These are phyloP conservation scores for Hippophae tibetana DNA, from an alignment of 306 rosid species.

Conservation along the genomic window DNA sequence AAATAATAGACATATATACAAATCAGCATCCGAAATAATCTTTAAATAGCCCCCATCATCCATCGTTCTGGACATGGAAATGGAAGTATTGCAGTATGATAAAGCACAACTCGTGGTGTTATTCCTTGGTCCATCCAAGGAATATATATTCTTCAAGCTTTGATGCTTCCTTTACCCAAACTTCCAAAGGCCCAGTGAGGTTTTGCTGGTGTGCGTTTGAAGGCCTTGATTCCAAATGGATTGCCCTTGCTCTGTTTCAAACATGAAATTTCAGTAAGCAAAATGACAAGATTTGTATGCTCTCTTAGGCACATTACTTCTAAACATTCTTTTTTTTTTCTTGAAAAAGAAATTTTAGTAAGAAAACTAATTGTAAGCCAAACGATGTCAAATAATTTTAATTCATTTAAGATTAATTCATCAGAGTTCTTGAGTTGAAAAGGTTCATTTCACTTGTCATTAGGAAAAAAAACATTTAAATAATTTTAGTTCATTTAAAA, in stretches of 20 bases:
- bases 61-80: conserved; percentile 24
- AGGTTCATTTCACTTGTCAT: too few species aligned
- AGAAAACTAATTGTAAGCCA: too few species aligned
- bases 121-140: conserved; percentile 24
- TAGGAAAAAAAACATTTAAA: too few species aligned
- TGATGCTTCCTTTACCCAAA: conserved; percentile 27
- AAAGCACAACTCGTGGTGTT: conserved; percentile 6
- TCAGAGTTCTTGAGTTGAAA: too few species aligned
- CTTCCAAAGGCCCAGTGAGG: conserved; percentile 38
- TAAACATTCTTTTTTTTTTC: too few species aligned
- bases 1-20: conserved; percentile 31
- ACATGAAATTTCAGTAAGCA: conserved; percentile 8
- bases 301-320: too few species aligned
- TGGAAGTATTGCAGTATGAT: conserved; percentile 7
- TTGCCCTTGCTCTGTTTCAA: conserved; percentile 55
- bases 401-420: too few species aligned
- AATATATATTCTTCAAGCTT: conserved; percentile 26
- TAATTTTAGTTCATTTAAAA: too few species aligned
- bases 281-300: too few species aligned
- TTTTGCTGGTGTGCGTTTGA: conserved; percentile 62
- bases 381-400: too few species aligned
- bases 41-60: conserved; percentile 3
- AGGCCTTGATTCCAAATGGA: conserved; percentile 73
- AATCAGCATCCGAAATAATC: conserved; percentile 27
- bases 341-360: too few species aligned